Percentiles rank a stretch among this genome's conserved stretches.
phyloP scores from a whole-genome alignment of 495 filamentous ascomycete genomes.

The Penicillium ochrochloron region DNA sequence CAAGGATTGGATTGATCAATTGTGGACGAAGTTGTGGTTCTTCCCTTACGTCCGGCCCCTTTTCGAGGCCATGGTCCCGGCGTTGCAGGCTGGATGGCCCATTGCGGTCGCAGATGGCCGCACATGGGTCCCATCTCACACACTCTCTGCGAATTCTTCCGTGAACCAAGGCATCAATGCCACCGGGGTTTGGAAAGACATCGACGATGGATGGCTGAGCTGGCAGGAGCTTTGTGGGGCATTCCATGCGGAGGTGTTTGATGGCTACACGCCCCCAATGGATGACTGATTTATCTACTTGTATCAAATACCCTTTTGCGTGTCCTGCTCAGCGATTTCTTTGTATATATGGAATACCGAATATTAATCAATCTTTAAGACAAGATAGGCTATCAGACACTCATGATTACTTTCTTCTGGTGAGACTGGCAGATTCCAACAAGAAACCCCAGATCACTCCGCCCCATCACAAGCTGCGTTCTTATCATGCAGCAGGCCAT shows the following conservation, averaged over 20 bases:
- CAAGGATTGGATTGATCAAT: conserved; percentile 21
- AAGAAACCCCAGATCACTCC: neutral
- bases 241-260: conserved; percentile 16
- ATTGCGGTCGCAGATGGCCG: conserved; percentile 19
- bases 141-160: conserved; percentile 9
- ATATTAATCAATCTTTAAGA: neutral
- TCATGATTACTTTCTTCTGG: too few species aligned
- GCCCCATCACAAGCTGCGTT: neutral
- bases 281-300: neutral
- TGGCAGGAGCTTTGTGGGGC: conserved; percentile 19
- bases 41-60: conserved; percentile 17
- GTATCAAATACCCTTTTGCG: neutral
- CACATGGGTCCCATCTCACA: conserved; percentile 17
- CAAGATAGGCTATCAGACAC: neutral
- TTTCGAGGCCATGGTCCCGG: conserved; percentile 5
- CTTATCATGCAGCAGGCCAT: neutral
- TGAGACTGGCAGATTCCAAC: neutral
- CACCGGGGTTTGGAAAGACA: conserved; percentile 15
- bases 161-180: neutral
- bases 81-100: conserved; percentile 1
- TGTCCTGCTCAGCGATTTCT: neutral
- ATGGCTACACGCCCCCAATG: neutral
- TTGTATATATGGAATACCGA: neutral
- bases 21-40: conserved; percentile 21
- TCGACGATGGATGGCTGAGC: conserved; percentile 14